These are phyloP conservation scores for Aspergillus awamori DNA, from an alignment of 2,329 filamentous ascomycete species.

Conservation along the genomic window DNA sequence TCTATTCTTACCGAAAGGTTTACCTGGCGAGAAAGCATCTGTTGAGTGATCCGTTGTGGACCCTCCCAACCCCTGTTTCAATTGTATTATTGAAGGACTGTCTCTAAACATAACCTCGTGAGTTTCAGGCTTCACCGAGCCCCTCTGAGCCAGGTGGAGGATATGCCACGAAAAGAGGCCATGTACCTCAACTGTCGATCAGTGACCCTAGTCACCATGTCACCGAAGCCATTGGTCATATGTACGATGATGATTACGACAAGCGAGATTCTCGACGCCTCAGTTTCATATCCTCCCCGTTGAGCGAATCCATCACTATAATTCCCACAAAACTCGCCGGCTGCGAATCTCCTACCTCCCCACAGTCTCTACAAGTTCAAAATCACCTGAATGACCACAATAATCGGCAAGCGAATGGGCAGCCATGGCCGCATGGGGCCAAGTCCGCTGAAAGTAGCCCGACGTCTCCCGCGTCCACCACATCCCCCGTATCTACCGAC, in stretches of 20 bases:
- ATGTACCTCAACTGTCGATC: constrained; percentile 67
- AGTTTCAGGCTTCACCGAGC: constrained; percentile 44
- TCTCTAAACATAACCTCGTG: constrained; percentile 15
- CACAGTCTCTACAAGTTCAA: constrained; percentile 32
- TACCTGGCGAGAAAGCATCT: neutral
- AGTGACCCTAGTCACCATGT: constrained; percentile 93
- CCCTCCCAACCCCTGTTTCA: constrained; percentile 1
- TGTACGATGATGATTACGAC: constrained; percentile 77
- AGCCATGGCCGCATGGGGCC: constrained; percentile 29
- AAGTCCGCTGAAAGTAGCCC: constrained; percentile 52
- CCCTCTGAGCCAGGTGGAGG: constrained; percentile 46
- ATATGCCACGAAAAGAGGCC: constrained; percentile 59
- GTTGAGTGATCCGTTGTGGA: neutral
- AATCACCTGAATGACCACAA: constrained; percentile 39
- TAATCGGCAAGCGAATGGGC: constrained; percentile 36
- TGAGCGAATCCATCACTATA: constrained; percentile 49
- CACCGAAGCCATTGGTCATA: constrained; percentile 87
- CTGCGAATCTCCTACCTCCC: constrained; percentile 31
- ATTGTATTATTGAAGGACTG: neutral
- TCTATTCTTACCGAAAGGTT: neutral
- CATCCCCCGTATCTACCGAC: constrained; percentile 59
- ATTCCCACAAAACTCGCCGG: constrained; percentile 35
- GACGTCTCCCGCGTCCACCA: constrained; percentile 58
- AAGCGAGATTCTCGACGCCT: constrained; percentile 66
- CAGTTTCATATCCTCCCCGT: constrained; percentile 67